Evolutionary conservation across 192 early-diverging fungal genomes (phyloP).

Genomic region (Rhizophagus sp.): DNA sequence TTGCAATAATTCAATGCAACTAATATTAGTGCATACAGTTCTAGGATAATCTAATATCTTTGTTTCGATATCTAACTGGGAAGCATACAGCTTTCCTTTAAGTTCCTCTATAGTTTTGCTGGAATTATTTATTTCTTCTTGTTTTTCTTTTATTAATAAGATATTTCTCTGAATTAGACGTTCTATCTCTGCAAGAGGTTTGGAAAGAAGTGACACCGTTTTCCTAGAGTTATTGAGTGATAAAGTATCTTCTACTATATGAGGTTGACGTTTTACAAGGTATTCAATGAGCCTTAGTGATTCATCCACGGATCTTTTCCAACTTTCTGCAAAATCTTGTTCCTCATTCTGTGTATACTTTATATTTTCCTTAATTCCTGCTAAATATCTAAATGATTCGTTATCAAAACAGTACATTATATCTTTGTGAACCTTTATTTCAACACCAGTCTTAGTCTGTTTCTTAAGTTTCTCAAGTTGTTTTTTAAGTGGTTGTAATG

Average conservation of each 20-base stretch:
- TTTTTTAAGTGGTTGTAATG: conserved; percentile 18
- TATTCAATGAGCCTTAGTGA: conserved; percentile 29
- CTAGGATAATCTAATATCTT: conserved; percentile 23
- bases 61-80: conserved; percentile 29
- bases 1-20: neutral
- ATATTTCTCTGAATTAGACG: conserved; percentile 30
- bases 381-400: conserved; percentile 35
- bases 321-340: conserved; percentile 31
- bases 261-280: conserved; percentile 21
- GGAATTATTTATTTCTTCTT: conserved; percentile 30
- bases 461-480: conserved; percentile 26
- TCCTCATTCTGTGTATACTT: conserved; percentile 17
- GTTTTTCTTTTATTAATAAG: conserved; percentile 10
- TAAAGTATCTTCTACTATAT: conserved; percentile 35
- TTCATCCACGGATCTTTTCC: conserved; percentile 34
- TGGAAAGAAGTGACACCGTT: conserved; percentile 22
- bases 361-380: conserved; percentile 31
- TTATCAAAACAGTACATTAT: conserved; percentile 39
- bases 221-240: conserved; percentile 33
- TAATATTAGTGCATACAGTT: conserved; percentile 31
- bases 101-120: conserved; percentile 27
- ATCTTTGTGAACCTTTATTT: conserved; percentile 13
- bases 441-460: neutral
- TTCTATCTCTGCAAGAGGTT: conserved; percentile 32
- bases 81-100: conserved; percentile 21